Base-by-base conservation (phyloP, 2,329 filamentous ascomycete species). In the Aspergillus floridensis region DNA sequence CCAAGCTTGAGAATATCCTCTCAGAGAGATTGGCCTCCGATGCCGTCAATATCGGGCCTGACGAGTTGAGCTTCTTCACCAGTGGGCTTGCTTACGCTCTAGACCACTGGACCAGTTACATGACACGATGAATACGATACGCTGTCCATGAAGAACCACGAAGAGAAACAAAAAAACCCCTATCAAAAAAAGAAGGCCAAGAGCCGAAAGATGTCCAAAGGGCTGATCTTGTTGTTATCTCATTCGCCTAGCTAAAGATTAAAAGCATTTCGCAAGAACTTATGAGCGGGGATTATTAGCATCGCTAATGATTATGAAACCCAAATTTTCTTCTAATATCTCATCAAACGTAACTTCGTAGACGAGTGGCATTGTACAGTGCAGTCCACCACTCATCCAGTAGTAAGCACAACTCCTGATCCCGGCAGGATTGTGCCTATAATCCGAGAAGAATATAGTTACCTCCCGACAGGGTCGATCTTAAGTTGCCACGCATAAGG, bases 21-120 rank as follows among this genome's bases (percentile, higher is more conserved):
- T 67, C 66, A 3, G 71, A 77, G 55, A 67, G 74, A 53, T 59
- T 77, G 35, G 66, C 67, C 24, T 65, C 63, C 29, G 71, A 69
- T 10, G 61, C 65, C 11, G 68, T 74, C 47, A 63, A 69, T 4
- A 66, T 78, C 19, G 69, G 68, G 26, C 65, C 72, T 14, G 73
- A 77, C 58, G 73, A 78, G 53, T 64, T 77, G 38, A 71, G 72
- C 57, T 78, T 77, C 60, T 75, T 78, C 51, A 74, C 76, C 12
- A 73, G 74, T 14, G 74, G 73, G 19, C 65, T 77, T 50, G 68
- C 66, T 6, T 72, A 74, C 57, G 73, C 73, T 2, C 65, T 77
- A 21, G 59, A 65, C 16, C 65, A 66, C 41, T 65, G 65, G 66
- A 59, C 57, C 19, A 24, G 16, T 49, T 49, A 35, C 35, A 16